Evolutionary conservation across 2,329 filamentous ascomycete species (phyloP).

Genomic region (Aspergillus neotritici): DNA sequence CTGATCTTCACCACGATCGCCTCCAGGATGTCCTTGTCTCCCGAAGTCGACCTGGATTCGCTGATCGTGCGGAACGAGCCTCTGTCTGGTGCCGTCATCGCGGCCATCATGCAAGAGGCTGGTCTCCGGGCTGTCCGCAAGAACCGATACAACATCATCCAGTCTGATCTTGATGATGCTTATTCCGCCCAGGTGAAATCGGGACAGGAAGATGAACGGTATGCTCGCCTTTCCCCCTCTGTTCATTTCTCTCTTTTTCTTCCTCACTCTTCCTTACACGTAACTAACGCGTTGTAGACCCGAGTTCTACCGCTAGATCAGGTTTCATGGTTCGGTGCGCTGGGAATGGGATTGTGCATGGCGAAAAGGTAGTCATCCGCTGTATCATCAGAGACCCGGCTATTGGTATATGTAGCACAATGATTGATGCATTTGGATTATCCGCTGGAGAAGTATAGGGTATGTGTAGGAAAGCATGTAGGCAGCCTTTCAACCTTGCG

Average conservation of each 20-base stretch:
- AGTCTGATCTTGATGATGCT: constrained; percentile 91
- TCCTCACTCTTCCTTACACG: constrained; percentile 5
- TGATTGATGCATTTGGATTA: constrained; percentile 9
- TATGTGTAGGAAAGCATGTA: not conserved
- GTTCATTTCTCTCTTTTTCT: constrained; percentile 8
- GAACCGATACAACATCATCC: constrained; percentile 99
- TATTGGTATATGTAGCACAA: constrained; percentile 15
- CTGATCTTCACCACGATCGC: constrained; percentile 98
- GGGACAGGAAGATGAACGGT: constrained; percentile 60
- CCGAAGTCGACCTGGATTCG: constrained; percentile 92
- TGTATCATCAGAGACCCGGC: constrained; percentile 27
- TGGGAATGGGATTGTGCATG: constrained; percentile 15
- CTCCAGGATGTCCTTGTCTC: constrained; percentile 91
- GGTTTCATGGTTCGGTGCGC: constrained; percentile 2
- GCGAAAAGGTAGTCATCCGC: constrained; percentile 20
- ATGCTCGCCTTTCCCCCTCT: constrained; percentile 16
- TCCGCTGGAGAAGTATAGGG: constrained; percentile 4
- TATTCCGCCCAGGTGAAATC: constrained; percentile 97
- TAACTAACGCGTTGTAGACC: constrained; percentile 62
- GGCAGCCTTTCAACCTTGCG: not conserved
- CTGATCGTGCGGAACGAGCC: constrained; percentile 96
- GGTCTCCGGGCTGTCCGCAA: constrained; percentile 89
- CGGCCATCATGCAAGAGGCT: constrained; percentile 98
- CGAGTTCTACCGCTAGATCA: constrained; percentile 71
- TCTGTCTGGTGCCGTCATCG: constrained; percentile 89